phyloP scores from a whole-genome alignment of 345 rosid genomes.

The Diplotaxis tenuifolia region DNA sequence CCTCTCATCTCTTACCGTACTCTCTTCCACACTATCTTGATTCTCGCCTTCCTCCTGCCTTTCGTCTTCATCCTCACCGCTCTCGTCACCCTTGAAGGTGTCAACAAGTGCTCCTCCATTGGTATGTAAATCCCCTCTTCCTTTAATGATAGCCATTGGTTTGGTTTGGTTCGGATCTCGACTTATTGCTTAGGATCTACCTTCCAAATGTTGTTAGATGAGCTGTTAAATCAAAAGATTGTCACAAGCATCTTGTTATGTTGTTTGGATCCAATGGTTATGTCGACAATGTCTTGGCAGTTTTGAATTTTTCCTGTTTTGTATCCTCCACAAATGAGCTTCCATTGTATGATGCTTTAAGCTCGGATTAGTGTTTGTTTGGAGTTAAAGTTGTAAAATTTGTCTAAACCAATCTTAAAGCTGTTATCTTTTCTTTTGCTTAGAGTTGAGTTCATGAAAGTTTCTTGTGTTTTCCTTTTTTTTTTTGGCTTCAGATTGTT shows the following conservation, averaged over 20 bases:
- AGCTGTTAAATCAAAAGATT: background rate
- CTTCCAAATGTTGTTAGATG: background rate
- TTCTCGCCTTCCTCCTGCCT: slow-evolving; percentile 96
- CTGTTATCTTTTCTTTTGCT: background rate
- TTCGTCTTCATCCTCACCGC: slow-evolving; percentile 99
- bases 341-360: background rate
- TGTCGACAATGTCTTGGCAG: background rate
- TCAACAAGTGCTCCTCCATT: slow-evolving; percentile 99
- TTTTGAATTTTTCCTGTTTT: background rate
- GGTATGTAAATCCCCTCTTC: slow-evolving; percentile 44
- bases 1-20: slow-evolving; percentile 96
- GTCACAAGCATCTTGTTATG: background rate
- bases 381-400: no score
- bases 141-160: background rate
- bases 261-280: background rate
- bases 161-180: slow-evolving; percentile 11
- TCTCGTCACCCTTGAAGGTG: slow-evolving; percentile 98
- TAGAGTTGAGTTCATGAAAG: slow-evolving; percentile 14
- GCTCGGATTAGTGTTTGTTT: background rate
- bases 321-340: no score
- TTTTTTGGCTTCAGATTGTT: slow-evolving; percentile 59
- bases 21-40: slow-evolving; percentile 89
- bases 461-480: slow-evolving; percentile 22
- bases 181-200: background rate
- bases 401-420: background rate